Evolutionary conservation across 2,329 filamentous ascomycete genomes (phyloP), one percentile per base, ranked within the genome.

Genomic region (Aspergillus pseudoterreus): DNA sequence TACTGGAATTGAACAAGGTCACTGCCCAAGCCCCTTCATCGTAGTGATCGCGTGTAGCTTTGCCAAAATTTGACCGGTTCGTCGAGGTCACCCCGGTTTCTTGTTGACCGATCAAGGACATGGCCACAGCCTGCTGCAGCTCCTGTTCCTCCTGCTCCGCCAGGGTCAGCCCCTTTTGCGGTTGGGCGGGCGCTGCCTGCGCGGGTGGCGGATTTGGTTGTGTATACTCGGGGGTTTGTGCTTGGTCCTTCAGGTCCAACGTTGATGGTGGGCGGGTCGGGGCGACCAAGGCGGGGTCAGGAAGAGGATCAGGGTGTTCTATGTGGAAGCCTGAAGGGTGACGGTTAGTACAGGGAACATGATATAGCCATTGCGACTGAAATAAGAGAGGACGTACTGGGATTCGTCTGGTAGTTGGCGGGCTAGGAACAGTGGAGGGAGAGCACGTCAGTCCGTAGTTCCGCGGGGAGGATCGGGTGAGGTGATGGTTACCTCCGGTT

Each of bases 11-110:
- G 45, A 75, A 71, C 4, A 78, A 64, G 2, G 78, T 78, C 71
- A 86, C 67, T 2, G 79, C 80, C 83, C 83, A 85, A 15, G 75
- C 66, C 6, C 63, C 67, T 45, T 73, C 68, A 22, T 84, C 80
- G 60, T 84, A 83, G 55, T 78, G 64, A 21, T 77, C 75, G 52
- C 74, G 72, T 17, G 74, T 82, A 1, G 81, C 81, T 48, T 80
- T 81, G 4, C 79, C 76, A 63, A 84, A 83, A 10, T 74, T 68
- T 27, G 70, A 63, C 54, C 66, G 69, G 15, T 61, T 69, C 4
- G 63, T 54, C 14, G 66, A 69, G 9, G 78, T 73, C 12, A 82
- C 71, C 2, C 82, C 82, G 17, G 72, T 79, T 62, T 84, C 81
- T 68, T 85, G 82, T 27, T 65, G 65, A n/a, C 71, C 68, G 46